Conservation (phyloP, 1,284 basidiomycete species). For the Puccinia novopanici region DNA sequence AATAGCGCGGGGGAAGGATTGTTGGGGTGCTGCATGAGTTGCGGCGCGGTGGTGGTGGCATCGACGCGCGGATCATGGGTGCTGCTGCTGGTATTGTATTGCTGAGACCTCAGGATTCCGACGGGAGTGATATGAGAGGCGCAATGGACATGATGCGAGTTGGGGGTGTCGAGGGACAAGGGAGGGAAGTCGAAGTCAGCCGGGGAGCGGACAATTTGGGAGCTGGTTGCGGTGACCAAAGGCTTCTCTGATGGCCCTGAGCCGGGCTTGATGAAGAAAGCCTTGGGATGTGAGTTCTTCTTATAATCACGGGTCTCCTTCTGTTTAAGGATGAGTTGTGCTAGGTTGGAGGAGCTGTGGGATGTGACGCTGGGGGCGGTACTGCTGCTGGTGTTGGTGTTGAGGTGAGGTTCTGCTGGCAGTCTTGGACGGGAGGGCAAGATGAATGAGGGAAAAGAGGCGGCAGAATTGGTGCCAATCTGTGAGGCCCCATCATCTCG, state of each 20-base stretch:
- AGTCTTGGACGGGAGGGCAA: background rate
- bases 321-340: constrained; percentile 21
- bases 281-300: constrained; percentile 27
- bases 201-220: constrained; percentile 32
- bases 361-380: background rate
- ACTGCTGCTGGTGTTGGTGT: too few relatives aligned
- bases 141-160: background rate
- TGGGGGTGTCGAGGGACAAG: background rate
- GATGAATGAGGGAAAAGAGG: background rate
- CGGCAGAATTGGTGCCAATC: background rate
- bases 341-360: constrained; percentile 8
- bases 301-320: constrained; percentile 31
- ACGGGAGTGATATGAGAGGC: background rate
- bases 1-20: background rate
- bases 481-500: background rate
- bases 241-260: constrained; percentile 17
- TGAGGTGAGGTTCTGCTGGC: background rate
- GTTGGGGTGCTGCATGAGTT: background rate
- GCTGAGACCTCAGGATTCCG: background rate
- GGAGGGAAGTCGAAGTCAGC: constrained; percentile 36
- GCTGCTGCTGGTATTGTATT: background rate
- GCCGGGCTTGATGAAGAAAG: constrained; percentile 29
- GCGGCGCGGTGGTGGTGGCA: background rate
- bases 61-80: background rate
- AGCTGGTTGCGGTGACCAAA: constrained; percentile 24